These are phyloP conservation scores for Fibroporia radiculosa DNA, from an alignment of 768 basidiomycete genomes.

Conservation along the genomic window DNA sequence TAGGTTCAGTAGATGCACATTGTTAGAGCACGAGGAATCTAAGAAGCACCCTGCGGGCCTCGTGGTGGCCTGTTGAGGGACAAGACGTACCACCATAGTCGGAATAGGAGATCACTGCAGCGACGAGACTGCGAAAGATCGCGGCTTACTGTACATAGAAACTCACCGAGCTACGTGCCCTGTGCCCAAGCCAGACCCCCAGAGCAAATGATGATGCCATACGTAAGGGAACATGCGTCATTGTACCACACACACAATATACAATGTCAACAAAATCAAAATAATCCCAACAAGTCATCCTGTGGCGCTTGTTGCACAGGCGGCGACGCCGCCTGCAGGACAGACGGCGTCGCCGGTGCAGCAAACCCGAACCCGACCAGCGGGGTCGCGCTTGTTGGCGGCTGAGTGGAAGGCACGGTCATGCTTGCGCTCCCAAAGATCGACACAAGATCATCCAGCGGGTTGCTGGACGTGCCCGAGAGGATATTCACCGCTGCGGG, in stretches of 20 bases:
- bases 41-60: too few relatives aligned
- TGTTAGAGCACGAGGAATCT: too few relatives aligned
- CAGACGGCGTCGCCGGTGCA: constrained; percentile 17
- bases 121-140: too few relatives aligned
- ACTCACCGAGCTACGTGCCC: too few relatives aligned
- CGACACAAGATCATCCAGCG: constrained; percentile 88
- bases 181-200: too few relatives aligned
- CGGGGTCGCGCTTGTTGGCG: constrained; percentile 11
- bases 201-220: too few relatives aligned
- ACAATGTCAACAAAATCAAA: constrained; percentile 27
- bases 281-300: constrained; percentile 51
- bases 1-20: too few relatives aligned
- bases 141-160: too few relatives aligned
- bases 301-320: constrained; percentile 28
- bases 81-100: too few relatives aligned
- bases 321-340: constrained; percentile 15
- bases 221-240: too few relatives aligned
- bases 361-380: constrained; percentile 23
- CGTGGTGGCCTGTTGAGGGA: too few relatives aligned
- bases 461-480: constrained; percentile 77
- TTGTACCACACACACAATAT: neutral
- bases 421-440: constrained; percentile 64
- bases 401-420: constrained; percentile 16
- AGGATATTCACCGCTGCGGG: constrained; percentile 71
- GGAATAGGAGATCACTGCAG: too few relatives aligned